phyloP scores from a whole-genome alignment of 2,329 filamentous ascomycete species.

The Fusarium sambucinum region DNA sequence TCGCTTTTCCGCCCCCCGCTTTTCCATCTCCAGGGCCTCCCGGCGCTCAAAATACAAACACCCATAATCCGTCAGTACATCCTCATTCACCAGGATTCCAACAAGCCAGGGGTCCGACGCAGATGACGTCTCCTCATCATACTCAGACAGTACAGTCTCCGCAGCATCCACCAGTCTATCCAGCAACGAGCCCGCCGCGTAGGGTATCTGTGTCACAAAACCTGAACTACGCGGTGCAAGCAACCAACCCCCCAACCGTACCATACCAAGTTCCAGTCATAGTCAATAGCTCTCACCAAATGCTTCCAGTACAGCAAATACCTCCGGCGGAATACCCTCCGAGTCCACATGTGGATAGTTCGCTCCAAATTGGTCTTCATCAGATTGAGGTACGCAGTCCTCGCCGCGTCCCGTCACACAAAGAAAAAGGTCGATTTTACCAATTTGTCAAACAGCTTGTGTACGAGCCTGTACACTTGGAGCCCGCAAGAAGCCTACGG shows the following conservation, averaged over 20 bases:
- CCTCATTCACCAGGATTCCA: constrained; percentile 15
- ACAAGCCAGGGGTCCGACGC: constrained; percentile 10
- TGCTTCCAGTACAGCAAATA: constrained; percentile 26
- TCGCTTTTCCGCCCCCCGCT: constrained; percentile 23
- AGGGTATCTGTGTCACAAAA: constrained; percentile 13
- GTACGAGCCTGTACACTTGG: constrained; percentile 58
- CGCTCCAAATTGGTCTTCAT: constrained; percentile 60
- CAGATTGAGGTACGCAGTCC: constrained; percentile 64
- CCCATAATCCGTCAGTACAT: constrained; percentile 5
- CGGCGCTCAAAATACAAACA: constrained; percentile 1
- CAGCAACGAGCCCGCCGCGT: constrained; percentile 10
- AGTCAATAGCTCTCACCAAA: background rate
- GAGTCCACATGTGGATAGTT: constrained; percentile 56
- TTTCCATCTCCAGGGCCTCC: constrained; percentile 30
- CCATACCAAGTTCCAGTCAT: constrained; percentile 13
- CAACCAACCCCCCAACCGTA: background rate
- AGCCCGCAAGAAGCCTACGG: constrained; percentile 55
- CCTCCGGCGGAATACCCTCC: constrained; percentile 55
- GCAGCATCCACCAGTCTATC: constrained; percentile 13
- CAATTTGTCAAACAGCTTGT: constrained; percentile 68
- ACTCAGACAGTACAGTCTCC: constrained; percentile 20
- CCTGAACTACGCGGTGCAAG: constrained; percentile 10
- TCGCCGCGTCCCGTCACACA: constrained; percentile 52
- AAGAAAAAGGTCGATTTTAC: constrained; percentile 60
- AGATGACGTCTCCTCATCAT: constrained; percentile 9